Percentiles rank a stretch among this genome's conserved stretches.
Conservation (phyloP, 176 grass and related monocot species). For the Carex littledalei region DNA sequence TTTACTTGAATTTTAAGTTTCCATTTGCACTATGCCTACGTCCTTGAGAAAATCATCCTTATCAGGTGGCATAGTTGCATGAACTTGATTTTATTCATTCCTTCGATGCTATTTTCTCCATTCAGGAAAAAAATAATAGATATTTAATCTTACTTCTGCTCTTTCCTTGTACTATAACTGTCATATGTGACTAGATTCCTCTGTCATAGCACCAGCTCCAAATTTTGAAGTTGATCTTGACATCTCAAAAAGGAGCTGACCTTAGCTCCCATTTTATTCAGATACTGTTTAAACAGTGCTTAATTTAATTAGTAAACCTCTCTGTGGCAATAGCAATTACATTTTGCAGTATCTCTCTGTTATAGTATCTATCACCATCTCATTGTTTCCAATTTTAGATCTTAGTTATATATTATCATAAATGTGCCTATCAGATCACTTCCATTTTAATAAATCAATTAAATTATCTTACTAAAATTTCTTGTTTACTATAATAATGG, state of each 20-base stretch:
- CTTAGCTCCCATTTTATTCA: background rate
- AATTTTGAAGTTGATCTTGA: background rate
- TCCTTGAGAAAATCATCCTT: background rate
- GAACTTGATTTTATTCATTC: slow-evolving; percentile 1
- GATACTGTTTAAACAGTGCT: background rate
- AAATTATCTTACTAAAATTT: background rate
- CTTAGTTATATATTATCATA: background rate
- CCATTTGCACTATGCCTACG: background rate
- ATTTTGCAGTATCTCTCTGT: background rate
- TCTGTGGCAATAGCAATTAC: no score
- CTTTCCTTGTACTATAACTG: background rate
- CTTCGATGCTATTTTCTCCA: background rate
- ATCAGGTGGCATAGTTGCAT: background rate
- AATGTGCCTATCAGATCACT: background rate
- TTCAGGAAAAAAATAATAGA: background rate
- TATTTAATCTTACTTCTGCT: background rate
- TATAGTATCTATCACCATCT: background rate
- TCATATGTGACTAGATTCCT: background rate
- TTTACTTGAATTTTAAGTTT: background rate
- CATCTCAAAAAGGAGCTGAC: background rate
- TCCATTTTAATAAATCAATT: background rate
- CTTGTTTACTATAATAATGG: slow-evolving; percentile 16
- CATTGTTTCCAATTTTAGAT: background rate
- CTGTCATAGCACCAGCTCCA: background rate
- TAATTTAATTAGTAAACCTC: background rate